phyloP scores from a whole-genome alignment of 2,329 filamentous ascomycete species.

The Colletotrichum sp. region DNA sequence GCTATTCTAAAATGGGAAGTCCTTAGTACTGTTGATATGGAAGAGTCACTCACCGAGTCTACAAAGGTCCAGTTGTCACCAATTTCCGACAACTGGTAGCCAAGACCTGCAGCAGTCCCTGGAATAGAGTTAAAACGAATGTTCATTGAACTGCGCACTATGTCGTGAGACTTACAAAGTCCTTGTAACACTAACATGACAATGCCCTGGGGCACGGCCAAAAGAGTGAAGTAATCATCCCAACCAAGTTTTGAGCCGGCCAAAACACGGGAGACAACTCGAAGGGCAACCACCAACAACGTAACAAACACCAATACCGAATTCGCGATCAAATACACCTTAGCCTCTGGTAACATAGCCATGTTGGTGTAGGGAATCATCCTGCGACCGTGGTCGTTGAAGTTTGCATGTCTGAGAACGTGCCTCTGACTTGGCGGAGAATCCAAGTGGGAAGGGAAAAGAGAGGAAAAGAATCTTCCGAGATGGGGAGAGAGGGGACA shows the following conservation, averaged over 20 bases:
- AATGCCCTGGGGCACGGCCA: slow-evolving; percentile 34
- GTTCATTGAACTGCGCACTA: background rate
- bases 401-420: background rate
- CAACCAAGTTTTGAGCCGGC: slow-evolving; percentile 32
- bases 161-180: slow-evolving; percentile 28
- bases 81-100: slow-evolving; percentile 20
- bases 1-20: no score
- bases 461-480: background rate
- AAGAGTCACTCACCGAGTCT: background rate
- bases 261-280: slow-evolving; percentile 29
- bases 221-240: slow-evolving; percentile 42
- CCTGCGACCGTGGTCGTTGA: background rate
- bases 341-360: slow-evolving; percentile 16
- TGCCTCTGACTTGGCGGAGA: background rate
- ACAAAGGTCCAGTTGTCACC: background rate
- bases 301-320: slow-evolving; percentile 23
- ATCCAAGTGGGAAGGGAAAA: background rate
- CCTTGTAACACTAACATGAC: slow-evolving; percentile 34
- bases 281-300: slow-evolving; percentile 26
- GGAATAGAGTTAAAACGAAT: background rate
- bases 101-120: slow-evolving; percentile 28
- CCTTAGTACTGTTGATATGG: no score
- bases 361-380: background rate
- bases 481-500: background rate
- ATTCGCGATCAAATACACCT: slow-evolving; percentile 30